Evolutionary conservation across 345 rosid genomes (phyloP).

Genomic region (Citrus mangshanensis): DNA sequence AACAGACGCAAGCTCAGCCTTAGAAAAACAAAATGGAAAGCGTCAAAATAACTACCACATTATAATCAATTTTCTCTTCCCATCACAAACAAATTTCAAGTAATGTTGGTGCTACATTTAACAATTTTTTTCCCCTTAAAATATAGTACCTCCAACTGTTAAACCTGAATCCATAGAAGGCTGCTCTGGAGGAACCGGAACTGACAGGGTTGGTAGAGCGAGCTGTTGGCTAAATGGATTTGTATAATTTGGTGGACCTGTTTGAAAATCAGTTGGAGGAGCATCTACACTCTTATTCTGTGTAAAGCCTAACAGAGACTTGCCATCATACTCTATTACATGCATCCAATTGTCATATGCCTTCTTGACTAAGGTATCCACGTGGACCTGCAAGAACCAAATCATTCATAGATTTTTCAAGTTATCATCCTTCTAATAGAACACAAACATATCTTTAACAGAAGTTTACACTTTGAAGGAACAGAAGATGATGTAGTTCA

Average conservation of each 20-base stretch:
- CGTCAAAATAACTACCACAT: neutral
- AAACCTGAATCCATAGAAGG: conserved; percentile 49
- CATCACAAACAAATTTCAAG: neutral
- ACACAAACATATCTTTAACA: neutral
- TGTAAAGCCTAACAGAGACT: conserved; percentile 55
- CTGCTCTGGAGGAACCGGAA: conserved; percentile 51
- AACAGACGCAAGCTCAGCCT: neutral
- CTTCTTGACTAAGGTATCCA: conserved; percentile 84
- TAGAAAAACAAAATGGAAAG: neutral
- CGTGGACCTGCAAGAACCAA: conserved; percentile 50
- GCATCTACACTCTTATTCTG: conserved; percentile 39
- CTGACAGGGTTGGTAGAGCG: conserved; percentile 35
- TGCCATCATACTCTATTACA: conserved; percentile 84
- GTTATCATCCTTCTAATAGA: neutral
- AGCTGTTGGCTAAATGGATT: conserved; percentile 38
- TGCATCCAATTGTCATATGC: conserved; percentile 98
- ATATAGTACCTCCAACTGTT: conserved; percentile 51
- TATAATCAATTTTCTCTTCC: neutral
- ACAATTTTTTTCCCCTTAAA: neutral
- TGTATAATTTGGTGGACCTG: conserved; percentile 36
- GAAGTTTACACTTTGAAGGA: neutral
- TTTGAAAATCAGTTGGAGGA: conserved; percentile 28
- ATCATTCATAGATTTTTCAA: neutral
- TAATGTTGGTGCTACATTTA: neutral
- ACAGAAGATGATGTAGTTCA: neutral